Base-by-base conservation (phyloP, 2,329 filamentous ascomycete genomes). In the Torrubiella hemipterigena region DNA sequence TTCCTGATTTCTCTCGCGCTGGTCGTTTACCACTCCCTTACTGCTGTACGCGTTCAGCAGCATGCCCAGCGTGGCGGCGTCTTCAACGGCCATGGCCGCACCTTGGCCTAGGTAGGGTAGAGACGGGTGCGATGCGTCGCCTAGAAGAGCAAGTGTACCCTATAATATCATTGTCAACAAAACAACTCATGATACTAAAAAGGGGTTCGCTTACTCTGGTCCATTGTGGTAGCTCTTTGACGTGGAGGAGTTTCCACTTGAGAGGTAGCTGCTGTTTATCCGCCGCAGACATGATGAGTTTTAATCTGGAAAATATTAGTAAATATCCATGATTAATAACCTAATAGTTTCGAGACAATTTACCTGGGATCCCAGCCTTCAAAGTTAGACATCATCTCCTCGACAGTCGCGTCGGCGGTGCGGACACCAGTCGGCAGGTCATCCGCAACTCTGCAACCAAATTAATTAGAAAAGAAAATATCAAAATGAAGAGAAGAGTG, bases 31-130 rank as follows among this genome's bases (percentile, higher is more conserved):
- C 6, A 24, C 14, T 24, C 12, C 22, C 5, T 24, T 14, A 6
- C 14, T 24, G 22, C 14, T 24, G 11, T 14, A 24, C 11, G 12
- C 22, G 6, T 11, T 12, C 22, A 18, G 73, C 9, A 45, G 36
- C 2, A 30, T 35, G n/a, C 32, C 40, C 4, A 44, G 27, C 3
- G 38, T 30, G 12, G 37, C 40, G 9, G 38, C 42, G 23, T 44
- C 42, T 18, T 44, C 42, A 14, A 43, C 35, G 1, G 42, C 42
- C 40, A 44, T 44, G 9, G 42, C 42, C 6, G 38, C 42, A 2
- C 42, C 42, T 19, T 44, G 42, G 5, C 31, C 38, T 18, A 40
- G 40, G 21, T 43, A 44, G 1, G 42, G 40, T 1, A 43, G 38
- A 9, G 38, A 40, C 6, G 42, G 41, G 14, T 24, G 22, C 5